Evolutionary conservation across 768 basidiomycete species (phyloP), one percentile per base, ranked within the genome.

Genomic region (Ramaria rubella): DNA sequence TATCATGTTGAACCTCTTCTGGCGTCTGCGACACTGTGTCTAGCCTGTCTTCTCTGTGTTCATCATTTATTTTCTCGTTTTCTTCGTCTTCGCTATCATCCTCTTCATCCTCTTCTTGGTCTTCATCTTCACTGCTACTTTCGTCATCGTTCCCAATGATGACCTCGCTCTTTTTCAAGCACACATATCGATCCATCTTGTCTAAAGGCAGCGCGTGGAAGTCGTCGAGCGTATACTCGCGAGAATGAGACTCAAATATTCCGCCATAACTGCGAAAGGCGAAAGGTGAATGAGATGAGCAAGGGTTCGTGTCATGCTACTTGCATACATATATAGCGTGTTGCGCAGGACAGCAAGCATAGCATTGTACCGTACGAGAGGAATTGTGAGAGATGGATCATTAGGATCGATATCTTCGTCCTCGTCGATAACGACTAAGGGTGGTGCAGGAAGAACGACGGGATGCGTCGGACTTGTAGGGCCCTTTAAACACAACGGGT

Each of bases 161-260:
- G 7, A 86, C 71, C 5, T 74, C 81, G 52, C 81, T 85, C 46
- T 78, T 73, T 68, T 86, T 89, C 63, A 94, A 73, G 62, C 90
- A 92, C 1, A 75, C 67, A 64, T 81, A 94, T 9, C 77, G 71
- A 38, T 94, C 93, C 70, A 94, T 72, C 68, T 94, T 94, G 64
- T 94, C 91, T 19, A 96, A 75, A 57, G 83, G 80, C 11, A 96
- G 70, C 1, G 80, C 75, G 69, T 92, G 75, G 64, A 94, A 96
- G 63, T 95, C 94, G 64, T 94, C 91, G 5, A 96, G 73, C 0
- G 92, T 94, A 61, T 88, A 93, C 68, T 96, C 93, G 23, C 82
- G 79, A 12, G 86, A 77, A 0, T 90, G 87, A 15, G 81, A 77
- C 68, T 95, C 94, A 62, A 82, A 87, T 17, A 94, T 94, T 0